A percentile compares a stretch with the other conserved stretches of the same genome.
Conservation (phyloP, 164 flowering plant genomes). For the Chimonanthus salicifolius region DNA sequence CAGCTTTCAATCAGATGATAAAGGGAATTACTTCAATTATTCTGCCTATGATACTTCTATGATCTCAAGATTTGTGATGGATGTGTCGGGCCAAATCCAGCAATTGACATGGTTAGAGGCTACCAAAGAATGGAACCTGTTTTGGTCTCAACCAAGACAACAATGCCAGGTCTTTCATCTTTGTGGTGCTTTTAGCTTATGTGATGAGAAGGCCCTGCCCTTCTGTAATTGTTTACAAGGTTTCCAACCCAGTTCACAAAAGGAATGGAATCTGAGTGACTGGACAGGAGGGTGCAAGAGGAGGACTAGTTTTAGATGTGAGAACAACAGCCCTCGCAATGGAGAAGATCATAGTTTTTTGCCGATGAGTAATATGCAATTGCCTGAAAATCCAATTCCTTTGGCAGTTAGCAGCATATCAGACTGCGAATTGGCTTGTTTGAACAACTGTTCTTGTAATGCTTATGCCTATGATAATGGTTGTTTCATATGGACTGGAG, state of each 20-base stretch:
- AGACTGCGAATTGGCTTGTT: slow-evolving; percentile 16
- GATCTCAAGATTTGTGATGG: slow-evolving; percentile 20
- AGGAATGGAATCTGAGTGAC: slow-evolving; percentile 16
- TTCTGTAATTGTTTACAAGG: slow-evolving; percentile 20
- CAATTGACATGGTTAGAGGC: slow-evolving; percentile 11
- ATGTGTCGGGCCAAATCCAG: slow-evolving; percentile 20
- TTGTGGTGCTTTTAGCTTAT: slow-evolving; percentile 25
- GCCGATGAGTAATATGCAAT: background rate
- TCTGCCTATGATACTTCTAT: background rate
- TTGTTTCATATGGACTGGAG: slow-evolving; percentile 17
- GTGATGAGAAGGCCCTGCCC: slow-evolving; percentile 4
- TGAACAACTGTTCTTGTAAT: slow-evolving; percentile 16
- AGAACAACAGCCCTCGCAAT: background rate
- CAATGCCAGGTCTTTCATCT: slow-evolving; percentile 13
- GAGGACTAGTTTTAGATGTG: slow-evolving; percentile 16
- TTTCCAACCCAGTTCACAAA: slow-evolving; percentile 5
- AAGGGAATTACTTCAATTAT: slow-evolving; percentile 20
- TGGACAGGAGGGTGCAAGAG: slow-evolving; percentile 24
- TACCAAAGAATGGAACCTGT: slow-evolving; percentile 10
- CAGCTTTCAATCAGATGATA: background rate
- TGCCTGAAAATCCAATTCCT: slow-evolving; percentile 7
- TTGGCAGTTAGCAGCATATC: background rate
- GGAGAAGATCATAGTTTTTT: slow-evolving; percentile 5
- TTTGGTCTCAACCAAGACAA: slow-evolving; percentile 22
- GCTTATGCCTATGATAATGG: slow-evolving; percentile 16